Percentiles rank a stretch among this genome's conserved stretches.
These are phyloP conservation scores for Liquidambar formosana DNA, from an alignment of 164 flowering plant species.

Conservation along the genomic window DNA sequence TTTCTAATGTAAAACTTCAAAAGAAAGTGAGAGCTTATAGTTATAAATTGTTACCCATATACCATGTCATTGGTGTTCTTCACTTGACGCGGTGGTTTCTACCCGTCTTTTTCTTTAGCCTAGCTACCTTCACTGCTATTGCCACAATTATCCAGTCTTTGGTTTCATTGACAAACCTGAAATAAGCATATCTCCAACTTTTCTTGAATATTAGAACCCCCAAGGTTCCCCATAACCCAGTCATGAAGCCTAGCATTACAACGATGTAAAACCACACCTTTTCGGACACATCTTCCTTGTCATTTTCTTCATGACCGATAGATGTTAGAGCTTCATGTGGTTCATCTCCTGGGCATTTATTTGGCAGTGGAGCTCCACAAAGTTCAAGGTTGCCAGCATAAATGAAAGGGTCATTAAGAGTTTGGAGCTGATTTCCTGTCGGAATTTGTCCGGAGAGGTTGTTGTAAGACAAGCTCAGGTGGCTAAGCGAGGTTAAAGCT, in stretches of 20 bases:
- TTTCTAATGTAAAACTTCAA: no score
- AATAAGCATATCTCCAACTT: neutral
- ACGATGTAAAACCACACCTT: slow-evolving; percentile 1
- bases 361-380: slow-evolving; percentile 11
- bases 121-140: no score
- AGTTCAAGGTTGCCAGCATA: slow-evolving; percentile 12
- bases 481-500: slow-evolving; percentile 1
- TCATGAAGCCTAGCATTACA: neutral
- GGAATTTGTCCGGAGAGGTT: slow-evolving; percentile 19
- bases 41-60: no score
- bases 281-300: neutral
- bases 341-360: neutral
- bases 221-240: slow-evolving; percentile 15
- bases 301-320: neutral
- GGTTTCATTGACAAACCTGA: no score
- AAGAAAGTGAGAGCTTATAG: no score
- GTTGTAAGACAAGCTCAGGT: slow-evolving; percentile 21
- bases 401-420: slow-evolving; percentile 13
- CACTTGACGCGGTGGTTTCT: no score
- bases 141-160: no score
- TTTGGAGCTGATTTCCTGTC: slow-evolving; percentile 8
- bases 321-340: neutral
- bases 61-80: no score
- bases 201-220: slow-evolving; percentile 9
- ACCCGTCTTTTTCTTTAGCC: no score